These are phyloP conservation scores for Penicillium cosmopolitanum DNA, from an alignment of 495 filamentous ascomycete species.

Conservation along the genomic window DNA sequence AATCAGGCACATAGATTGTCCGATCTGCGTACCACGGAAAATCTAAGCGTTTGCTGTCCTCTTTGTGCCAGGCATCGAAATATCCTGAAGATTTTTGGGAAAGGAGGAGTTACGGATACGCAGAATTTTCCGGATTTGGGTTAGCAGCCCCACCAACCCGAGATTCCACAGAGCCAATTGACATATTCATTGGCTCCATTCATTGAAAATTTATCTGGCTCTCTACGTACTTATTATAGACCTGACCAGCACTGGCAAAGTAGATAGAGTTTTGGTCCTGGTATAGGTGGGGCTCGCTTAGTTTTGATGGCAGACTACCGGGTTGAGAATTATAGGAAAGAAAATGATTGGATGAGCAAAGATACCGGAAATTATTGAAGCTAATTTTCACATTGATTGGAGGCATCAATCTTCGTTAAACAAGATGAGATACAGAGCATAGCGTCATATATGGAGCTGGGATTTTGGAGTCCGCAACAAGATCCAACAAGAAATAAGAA, in stretches of 20 bases:
- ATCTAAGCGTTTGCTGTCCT: neutral
- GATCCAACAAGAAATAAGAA: neutral
- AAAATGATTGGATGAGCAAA: neutral
- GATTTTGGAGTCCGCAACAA: neutral
- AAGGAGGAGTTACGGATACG: constrained; percentile 20
- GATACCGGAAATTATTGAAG: constrained; percentile 2
- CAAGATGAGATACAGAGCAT: constrained; percentile 6
- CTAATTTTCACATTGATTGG: constrained; percentile 5
- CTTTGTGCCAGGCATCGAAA: neutral
- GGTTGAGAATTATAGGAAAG: neutral
- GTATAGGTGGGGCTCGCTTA: no score
- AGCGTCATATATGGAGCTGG: constrained; percentile 2
- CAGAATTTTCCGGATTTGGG: constrained; percentile 15
- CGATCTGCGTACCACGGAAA: neutral
- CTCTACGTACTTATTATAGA: no score
- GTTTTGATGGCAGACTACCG: no score
- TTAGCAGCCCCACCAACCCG: neutral
- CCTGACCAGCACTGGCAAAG: no score
- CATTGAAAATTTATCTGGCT: no score
- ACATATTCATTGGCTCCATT: neutral
- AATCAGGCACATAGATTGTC: neutral
- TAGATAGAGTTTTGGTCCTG: no score
- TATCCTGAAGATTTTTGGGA: neutral
- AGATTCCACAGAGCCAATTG: neutral
- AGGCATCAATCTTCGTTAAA: constrained; percentile 5